A percentile compares a stretch with the other conserved stretches of the same genome.
Evolutionary conservation across 192 early-diverging fungal genomes (phyloP).

Genomic region (Podila epigama): DNA sequence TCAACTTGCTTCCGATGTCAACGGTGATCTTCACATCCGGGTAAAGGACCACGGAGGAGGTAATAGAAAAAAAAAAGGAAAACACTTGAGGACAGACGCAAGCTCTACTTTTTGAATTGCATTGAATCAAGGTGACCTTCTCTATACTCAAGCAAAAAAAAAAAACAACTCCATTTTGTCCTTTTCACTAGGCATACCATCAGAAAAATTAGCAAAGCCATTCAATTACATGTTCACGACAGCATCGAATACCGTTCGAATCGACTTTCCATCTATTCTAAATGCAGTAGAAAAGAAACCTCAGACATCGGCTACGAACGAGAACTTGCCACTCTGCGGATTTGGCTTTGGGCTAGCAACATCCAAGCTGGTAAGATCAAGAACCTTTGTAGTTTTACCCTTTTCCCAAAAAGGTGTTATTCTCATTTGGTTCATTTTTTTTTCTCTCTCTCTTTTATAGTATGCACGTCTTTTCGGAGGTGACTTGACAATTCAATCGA

Average conservation of each 20-base stretch:
- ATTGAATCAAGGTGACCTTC: too few species aligned
- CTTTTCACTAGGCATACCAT: conserved; percentile 18
- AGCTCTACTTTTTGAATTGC: too few species aligned
- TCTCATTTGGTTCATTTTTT: not conserved
- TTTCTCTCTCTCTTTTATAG: not conserved
- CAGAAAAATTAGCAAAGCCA: conserved; percentile 3
- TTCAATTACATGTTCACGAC: conserved; percentile 46
- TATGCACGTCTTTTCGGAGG: conserved; percentile 44
- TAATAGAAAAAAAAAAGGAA: not conserved
- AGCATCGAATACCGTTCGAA: conserved; percentile 25
- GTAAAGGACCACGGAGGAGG: conserved; percentile 45
- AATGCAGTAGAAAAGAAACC: conserved; percentile 38
- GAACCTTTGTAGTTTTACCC: too few species aligned
- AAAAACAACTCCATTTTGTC: not conserved
- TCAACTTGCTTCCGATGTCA: conserved; percentile 6
- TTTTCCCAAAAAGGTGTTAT: too few species aligned
- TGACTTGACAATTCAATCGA: conserved; percentile 25
- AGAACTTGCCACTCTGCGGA: conserved; percentile 42
- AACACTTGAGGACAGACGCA: too few species aligned
- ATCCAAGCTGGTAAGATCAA: conserved; percentile 29
- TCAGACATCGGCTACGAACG: conserved; percentile 15
- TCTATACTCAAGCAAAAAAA: too few species aligned
- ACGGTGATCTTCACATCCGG: conserved; percentile 20
- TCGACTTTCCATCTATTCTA: conserved; percentile 39
- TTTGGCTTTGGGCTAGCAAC: conserved; percentile 46